Conservation (phyloP, 495 filamentous ascomycete species). For the Penicillium parvum region DNA sequence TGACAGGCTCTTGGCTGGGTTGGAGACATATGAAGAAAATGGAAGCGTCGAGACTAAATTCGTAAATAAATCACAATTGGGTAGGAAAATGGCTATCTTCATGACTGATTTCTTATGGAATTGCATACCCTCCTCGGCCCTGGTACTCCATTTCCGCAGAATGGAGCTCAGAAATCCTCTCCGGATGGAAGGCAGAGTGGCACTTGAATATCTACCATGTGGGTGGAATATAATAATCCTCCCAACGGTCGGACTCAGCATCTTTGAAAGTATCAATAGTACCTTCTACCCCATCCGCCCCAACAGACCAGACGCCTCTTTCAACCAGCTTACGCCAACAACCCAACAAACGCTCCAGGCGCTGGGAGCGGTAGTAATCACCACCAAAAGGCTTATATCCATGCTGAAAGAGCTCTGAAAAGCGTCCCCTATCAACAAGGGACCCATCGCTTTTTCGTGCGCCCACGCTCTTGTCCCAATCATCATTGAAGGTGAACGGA, state of each 20-base stretch:
- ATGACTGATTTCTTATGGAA: constrained; percentile 2
- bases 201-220: constrained; percentile 12
- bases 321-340: constrained; percentile 18
- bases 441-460: constrained; percentile 14
- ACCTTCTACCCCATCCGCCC: constrained; percentile 12
- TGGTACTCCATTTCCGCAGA: constrained; percentile 1
- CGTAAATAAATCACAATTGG: constrained; percentile 1
- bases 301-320: constrained; percentile 14
- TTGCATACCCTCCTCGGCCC: not conserved
- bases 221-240: constrained; percentile 13
- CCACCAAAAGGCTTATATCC: constrained; percentile 16
- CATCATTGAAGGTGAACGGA: constrained; percentile 15
- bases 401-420: constrained; percentile 17
- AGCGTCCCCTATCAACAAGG: constrained; percentile 8
- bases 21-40: not conserved
- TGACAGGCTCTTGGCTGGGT: not conserved
- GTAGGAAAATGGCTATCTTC: constrained; percentile 1
- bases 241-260: constrained; percentile 11
- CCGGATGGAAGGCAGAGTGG: constrained; percentile 7
- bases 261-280: constrained; percentile 18
- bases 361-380: constrained; percentile 13
- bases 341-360: constrained; percentile 14
- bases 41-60: not conserved
- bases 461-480: constrained; percentile 4
- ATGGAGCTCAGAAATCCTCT: too few species aligned